phyloP scores from a whole-genome alignment of 1,139 yeast species.

The Kodamaea arcana region DNA sequence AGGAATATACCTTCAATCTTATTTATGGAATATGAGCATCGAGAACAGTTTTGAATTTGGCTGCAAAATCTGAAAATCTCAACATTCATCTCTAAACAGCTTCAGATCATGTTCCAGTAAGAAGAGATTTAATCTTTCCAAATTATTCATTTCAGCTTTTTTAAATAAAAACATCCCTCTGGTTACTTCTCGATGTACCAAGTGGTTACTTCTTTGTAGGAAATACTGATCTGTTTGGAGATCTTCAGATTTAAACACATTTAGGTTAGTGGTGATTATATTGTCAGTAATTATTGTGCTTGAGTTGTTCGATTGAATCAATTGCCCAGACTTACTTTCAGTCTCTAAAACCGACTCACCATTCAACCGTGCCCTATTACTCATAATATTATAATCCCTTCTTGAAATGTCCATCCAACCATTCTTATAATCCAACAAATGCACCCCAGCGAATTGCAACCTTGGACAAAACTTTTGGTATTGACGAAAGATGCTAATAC shows the following conservation, averaged over 20 bases:
- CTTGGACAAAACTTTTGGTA: conserved; percentile 16
- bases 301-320: neutral
- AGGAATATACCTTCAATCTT: too few species aligned
- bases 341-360: neutral
- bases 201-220: conserved; percentile 1
- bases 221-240: neutral
- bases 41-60: too few species aligned
- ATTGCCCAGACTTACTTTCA: neutral
- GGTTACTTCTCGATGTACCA: conserved; percentile 45
- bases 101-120: too few species aligned
- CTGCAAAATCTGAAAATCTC: too few species aligned
- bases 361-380: neutral
- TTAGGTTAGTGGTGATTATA: too few species aligned
- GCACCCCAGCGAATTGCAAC: conserved; percentile 20
- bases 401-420: conserved; percentile 31
- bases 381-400: conserved; percentile 34
- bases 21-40: too few species aligned
- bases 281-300: conserved; percentile 5
- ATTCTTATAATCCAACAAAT: conserved; percentile 31
- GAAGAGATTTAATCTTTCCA: too few species aligned
- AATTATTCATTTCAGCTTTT: conserved; percentile 56
- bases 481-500: conserved; percentile 52
- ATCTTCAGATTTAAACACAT: neutral
- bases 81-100: too few species aligned
- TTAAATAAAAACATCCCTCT: conserved; percentile 48